Base-by-base conservation (phyloP, 495 filamentous ascomycete genomes). In the Haplographium delicatum region DNA sequence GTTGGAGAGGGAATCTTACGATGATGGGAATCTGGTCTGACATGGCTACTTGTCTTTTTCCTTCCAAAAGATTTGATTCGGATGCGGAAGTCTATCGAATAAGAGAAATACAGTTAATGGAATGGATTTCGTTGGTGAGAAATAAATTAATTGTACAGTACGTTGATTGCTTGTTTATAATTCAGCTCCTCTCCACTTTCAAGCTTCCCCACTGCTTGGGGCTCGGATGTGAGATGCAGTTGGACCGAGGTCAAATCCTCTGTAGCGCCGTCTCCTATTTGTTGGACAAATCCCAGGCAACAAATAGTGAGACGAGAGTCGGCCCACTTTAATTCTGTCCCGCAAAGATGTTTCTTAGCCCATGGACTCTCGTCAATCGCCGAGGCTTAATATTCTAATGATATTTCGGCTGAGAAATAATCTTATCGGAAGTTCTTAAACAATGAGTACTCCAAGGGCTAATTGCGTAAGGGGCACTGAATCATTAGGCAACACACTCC, bases 1-100 rank as follows among this genome's bases (percentile, higher is more conserved):
- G 47, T 34, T 50, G 35, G 49, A 54, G 37, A 26, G 19, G 74
- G 48, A 65, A 62, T 54, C 75, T 70, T 67, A 84, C 86, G 58
- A 87, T 80, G 57, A 76, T 72, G 38, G 84, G 84, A 53, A 88
- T 86, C 53, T 74, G 72, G 38, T 76, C 65, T 16, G 84, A 85
- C 84, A 88, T 85, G 28, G 34, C 72, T 47, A 46, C 9, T 34
- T 25, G 43, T 49, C n/a, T 31, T 19, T 18, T 8, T 26, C 23
- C n/a, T n/a, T 26, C 26, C 20, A 25, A 26, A 43, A 11, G n/a
- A n/a, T n/a, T n/a, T n/a, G n/a, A n/a, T n/a, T n/a, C n/a, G n/a
- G n/a, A n/a, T n/a, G n/a, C n/a, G n/a, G n/a, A n/a, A n/a, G n/a
- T n/a, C n/a, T n/a, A n/a, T n/a, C n/a, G n/a, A n/a, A n/a, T n/a